Base-by-base conservation (phyloP, 768 basidiomycete species). In the Boletus subcaerulescens region DNA sequence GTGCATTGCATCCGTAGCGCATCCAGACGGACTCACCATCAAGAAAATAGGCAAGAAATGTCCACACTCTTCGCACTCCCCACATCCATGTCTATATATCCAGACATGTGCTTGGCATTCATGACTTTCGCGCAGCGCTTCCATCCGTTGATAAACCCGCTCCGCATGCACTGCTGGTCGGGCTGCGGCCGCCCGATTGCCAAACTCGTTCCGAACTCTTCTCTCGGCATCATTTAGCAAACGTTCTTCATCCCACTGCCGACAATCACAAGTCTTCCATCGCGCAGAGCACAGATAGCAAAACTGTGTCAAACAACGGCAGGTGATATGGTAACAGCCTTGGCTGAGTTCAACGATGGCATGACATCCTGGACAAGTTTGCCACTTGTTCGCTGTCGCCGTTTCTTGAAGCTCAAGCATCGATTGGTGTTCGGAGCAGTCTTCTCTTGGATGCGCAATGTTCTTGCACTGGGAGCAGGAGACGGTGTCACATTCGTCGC, bases 311-410 rank as follows among this genome's bases (percentile, higher is more conserved):
- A 55, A 50, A 52, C 73, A 74, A 0, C 68, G 74, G 56, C 85
- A 87, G 14, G 78, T 84, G 71, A 87, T 86, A 46, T 87, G 86
- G 64, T 79, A 83, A 56, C 86, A 87, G 0, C 86, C 85, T 6
- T 73, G 60, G 17, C 70, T 62, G 15, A 85, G 74, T 57, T 87
- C 86, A 38, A 87, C 75, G 45, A 87, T 73, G 15, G 75, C 70
- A 6, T 73, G 61, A 60, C 86, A 87, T 5, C 75, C 74, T 0
- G 85, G 85, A 61, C 86, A 87, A 0, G 82, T 85, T 60, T 86
- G 82, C 85, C 83, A 87, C 12, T 71, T 70, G 45, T 78, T 56
- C 32, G 71, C 58, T 2, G 61, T 61, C 0, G 83, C 84, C 3
- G 85, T 74, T 4, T 71, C 75, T 20, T 66, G 73, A 5, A 85